Evolutionary conservation across 176 grass and related monocot genomes (phyloP).

Genomic region (Oryza rufipogon): DNA sequence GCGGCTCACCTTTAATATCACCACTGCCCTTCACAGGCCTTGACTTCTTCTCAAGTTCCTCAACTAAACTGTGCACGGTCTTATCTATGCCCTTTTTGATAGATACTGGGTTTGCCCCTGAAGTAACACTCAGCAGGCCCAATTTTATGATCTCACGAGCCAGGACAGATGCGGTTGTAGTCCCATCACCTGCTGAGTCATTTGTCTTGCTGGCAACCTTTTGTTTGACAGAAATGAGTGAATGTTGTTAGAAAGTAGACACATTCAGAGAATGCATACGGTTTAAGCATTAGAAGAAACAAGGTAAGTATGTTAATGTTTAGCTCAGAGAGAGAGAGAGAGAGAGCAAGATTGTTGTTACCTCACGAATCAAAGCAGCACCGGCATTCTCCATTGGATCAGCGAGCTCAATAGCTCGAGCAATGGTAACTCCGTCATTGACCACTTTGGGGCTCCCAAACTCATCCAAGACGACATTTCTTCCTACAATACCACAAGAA

Average conservation of each 20-base stretch:
- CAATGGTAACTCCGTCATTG: conserved; percentile 90
- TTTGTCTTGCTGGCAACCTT: conserved; percentile 98
- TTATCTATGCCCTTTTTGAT: conserved; percentile 95
- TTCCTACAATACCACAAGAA: conserved; percentile 45
- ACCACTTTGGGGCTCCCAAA: conserved; percentile 93
- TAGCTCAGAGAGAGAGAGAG: not conserved
- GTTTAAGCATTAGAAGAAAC: not conserved
- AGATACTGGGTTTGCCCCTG: conserved; percentile 89
- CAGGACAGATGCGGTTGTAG: conserved; percentile 85
- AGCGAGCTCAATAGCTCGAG: conserved; percentile 85
- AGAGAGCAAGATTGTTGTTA: conserved; percentile 30
- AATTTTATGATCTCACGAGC: conserved; percentile 90
- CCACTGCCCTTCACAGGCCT: conserved; percentile 73
- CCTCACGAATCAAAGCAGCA: conserved; percentile 84
- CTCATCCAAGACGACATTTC: conserved; percentile 93
- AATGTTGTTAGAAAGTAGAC: not conserved
- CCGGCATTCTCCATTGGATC: conserved; percentile 96
- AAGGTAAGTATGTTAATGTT: not conserved
- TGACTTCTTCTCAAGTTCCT: conserved; percentile 86
- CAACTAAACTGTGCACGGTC: conserved; percentile 68
- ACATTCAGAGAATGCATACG: not conserved
- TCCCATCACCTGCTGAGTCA: conserved; percentile 88
- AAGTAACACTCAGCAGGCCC: conserved; percentile 78
- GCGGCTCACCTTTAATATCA: conserved; percentile 72
- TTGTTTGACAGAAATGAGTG: not conserved